phyloP scores from a whole-genome alignment of 176 grass and related monocot genomes.

The Raddia distichophylla region DNA sequence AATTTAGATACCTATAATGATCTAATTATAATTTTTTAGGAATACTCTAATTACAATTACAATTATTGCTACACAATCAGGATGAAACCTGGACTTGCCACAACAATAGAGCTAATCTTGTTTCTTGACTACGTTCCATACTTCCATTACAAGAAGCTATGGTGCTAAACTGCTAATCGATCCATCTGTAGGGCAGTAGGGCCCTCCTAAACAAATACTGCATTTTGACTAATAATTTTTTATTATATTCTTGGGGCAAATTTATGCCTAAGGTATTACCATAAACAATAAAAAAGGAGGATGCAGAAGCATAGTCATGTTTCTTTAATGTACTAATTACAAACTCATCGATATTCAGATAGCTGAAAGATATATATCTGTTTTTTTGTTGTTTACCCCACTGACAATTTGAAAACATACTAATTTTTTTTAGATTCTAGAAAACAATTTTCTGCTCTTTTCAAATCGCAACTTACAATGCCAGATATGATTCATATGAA shows the following conservation, averaged over 20 bases:
- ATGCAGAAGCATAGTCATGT: not conserved
- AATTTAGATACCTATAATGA: constrained; percentile 10
- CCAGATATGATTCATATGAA: not conserved
- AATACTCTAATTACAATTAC: not conserved
- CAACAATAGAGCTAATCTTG: constrained; percentile 6
- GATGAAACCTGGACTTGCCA: not conserved
- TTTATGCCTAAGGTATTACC: not conserved
- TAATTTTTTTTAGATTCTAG: not conserved
- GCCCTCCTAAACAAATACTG: not conserved
- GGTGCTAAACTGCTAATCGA: constrained; percentile 2
- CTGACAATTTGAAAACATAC: not conserved
- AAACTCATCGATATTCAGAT: constrained; percentile 24
- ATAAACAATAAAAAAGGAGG: constrained; percentile 12
- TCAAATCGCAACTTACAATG: constrained; percentile 4
- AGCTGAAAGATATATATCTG: not conserved
- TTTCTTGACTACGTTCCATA: not conserved
- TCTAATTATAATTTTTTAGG: not conserved
- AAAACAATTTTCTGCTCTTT: constrained; percentile 11
- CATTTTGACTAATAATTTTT: constrained; percentile 2
- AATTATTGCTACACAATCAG: not conserved
- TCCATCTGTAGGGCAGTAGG: constrained; percentile 8
- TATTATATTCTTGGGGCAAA: not conserved
- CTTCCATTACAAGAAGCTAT: constrained; percentile 5
- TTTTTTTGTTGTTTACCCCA: not conserved
- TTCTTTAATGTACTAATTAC: not conserved